These are phyloP conservation scores for Eimeria nieschulzi DNA, from an alignment of 169 alveolate genomes.

Conservation along the genomic window DNA sequence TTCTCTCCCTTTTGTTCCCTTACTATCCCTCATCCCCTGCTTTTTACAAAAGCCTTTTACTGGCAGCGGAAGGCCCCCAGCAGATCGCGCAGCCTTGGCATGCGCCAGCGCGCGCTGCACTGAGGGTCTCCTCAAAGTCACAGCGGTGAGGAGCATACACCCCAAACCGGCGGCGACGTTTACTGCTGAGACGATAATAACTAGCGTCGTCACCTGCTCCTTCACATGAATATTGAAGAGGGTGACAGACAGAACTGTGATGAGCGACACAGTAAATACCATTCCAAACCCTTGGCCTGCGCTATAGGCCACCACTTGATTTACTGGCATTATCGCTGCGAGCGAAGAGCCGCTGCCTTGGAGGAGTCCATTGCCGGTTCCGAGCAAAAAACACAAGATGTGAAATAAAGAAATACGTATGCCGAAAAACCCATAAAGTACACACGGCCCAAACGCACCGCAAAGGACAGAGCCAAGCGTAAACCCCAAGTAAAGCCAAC, in stretches of 20 bases:
- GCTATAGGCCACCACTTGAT: slow-evolving; percentile 18
- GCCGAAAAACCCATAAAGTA: not conserved
- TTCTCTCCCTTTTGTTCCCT: not conserved
- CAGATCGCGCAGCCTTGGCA: not conserved
- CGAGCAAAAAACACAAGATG: slow-evolving; percentile 20
- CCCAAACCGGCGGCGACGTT: not conserved
- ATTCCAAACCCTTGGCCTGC: slow-evolving; percentile 22
- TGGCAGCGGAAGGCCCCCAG: no score
- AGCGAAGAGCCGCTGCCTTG: slow-evolving; percentile 67
- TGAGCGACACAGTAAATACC: not conserved
- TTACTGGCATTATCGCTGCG: slow-evolving; percentile 21
- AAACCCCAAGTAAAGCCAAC: slow-evolving; percentile 4
- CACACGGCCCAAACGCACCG: not conserved
- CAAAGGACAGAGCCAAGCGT: not conserved
- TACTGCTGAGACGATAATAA: not conserved
- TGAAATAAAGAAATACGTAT: slow-evolving; percentile 14
- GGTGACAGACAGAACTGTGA: not conserved
- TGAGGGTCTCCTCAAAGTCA: not conserved
- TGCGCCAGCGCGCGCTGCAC: not conserved
- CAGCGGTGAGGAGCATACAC: not conserved
- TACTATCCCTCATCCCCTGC: no score
- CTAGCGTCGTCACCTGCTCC: not conserved
- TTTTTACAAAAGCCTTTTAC: no score
- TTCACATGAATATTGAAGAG: not conserved
- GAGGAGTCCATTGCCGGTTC: slow-evolving; percentile 23